Evolutionary conservation across 2,329 filamentous ascomycete genomes (phyloP).

Genomic region (Neofusicoccum ribis): DNA sequence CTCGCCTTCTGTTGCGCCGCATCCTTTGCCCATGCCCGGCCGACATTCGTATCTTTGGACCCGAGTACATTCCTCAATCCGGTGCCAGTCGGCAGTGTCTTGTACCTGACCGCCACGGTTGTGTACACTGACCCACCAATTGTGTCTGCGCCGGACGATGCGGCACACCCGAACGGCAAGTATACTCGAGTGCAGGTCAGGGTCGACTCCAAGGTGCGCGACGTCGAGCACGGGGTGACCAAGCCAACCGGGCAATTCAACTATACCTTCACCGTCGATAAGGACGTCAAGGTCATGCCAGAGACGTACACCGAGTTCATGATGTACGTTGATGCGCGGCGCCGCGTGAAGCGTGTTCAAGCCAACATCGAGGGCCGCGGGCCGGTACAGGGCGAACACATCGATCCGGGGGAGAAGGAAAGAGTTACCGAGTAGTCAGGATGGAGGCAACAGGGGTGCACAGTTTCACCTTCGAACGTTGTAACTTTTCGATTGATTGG

Average conservation of each 20-base stretch:
- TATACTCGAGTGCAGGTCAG: slow-evolving; percentile 68
- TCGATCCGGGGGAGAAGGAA: slow-evolving; percentile 22
- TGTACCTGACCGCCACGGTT: slow-evolving; percentile 71
- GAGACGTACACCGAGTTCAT: slow-evolving; percentile 64
- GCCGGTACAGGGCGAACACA: not conserved
- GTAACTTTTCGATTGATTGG: not conserved
- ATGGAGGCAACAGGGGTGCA: not conserved
- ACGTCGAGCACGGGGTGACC: slow-evolving; percentile 68
- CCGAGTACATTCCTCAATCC: slow-evolving; percentile 74
- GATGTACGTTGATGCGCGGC: slow-evolving; percentile 63
- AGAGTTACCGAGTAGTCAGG: slow-evolving; percentile 34
- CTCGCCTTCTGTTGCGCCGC: slow-evolving; percentile 74
- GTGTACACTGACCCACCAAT: slow-evolving; percentile 68
- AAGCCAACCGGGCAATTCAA: slow-evolving; percentile 74
- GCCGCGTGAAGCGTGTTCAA: slow-evolving; percentile 55
- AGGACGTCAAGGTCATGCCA: slow-evolving; percentile 66
- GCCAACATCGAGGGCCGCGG: slow-evolving; percentile 36
- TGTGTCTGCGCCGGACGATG: slow-evolving; percentile 41
- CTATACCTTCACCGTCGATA: slow-evolving; percentile 69
- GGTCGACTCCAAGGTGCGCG: slow-evolving; percentile 69
- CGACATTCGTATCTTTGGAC: slow-evolving; percentile 71
- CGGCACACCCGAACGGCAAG: slow-evolving; percentile 23
- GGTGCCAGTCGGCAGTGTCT: slow-evolving; percentile 71
- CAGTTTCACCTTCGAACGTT: not conserved
- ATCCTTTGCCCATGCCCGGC: slow-evolving; percentile 67